Conservation (phyloP, 2,329 filamentous ascomycete genomes). For the Emmonsiellopsis sp. region DNA sequence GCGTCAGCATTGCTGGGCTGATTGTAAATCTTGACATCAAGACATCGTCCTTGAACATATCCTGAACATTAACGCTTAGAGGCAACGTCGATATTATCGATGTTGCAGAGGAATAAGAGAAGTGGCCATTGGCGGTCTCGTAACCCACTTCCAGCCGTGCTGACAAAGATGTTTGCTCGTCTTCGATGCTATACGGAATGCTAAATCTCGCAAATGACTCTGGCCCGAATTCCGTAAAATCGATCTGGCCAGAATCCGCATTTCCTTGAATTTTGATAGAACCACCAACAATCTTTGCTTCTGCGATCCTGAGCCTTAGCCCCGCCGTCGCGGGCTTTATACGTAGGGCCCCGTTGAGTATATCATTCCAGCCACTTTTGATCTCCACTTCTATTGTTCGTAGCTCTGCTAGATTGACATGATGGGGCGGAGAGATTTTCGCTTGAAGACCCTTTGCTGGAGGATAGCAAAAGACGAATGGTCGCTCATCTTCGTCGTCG, state of each 20-base stretch:
- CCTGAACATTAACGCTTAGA: conserved; percentile 91
- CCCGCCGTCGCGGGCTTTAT: conserved; percentile 53
- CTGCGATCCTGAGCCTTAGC: conserved; percentile 45
- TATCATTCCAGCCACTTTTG: conserved; percentile 63
- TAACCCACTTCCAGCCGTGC: conserved; percentile 71
- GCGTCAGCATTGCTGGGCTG: conserved; percentile 65
- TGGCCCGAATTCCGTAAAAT: conserved; percentile 26
- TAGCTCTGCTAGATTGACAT: conserved; percentile 70
- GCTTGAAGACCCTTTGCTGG: conserved; percentile 59
- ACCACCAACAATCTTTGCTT: conserved; percentile 36
- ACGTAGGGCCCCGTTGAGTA: conserved; percentile 39
- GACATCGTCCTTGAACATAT: conserved; percentile 75
- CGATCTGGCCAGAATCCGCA: conserved; percentile 36
- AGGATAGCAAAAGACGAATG: conserved; percentile 65
- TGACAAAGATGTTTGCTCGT: conserved; percentile 59
- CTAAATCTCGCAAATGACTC: conserved; percentile 35
- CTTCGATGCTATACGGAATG: conserved; percentile 77
- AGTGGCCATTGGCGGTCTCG: conserved; percentile 55
- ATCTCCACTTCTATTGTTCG: conserved; percentile 68
- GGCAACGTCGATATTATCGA: conserved; percentile 65
- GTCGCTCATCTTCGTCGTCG: conserved; percentile 39
- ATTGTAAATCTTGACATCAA: conserved; percentile 89
- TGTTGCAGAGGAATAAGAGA: conserved; percentile 53
- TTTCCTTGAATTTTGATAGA: conserved; percentile 33
- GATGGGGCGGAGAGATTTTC: conserved; percentile 54